Conservation (phyloP, 441 rosid species). For the Syzygium syzygioides region DNA sequence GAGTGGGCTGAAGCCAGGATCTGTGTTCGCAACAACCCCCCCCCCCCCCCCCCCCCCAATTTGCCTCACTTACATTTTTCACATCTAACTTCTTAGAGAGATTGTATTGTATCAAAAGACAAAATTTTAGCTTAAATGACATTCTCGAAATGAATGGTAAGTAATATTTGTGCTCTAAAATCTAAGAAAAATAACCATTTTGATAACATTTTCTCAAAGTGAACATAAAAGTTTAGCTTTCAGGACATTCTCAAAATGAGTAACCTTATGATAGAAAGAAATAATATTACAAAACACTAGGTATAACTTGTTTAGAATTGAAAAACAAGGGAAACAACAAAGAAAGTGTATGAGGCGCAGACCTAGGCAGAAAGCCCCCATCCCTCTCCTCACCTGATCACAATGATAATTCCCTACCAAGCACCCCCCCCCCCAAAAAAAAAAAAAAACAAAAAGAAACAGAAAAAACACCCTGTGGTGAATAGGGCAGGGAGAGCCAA, state of each 20-base stretch:
- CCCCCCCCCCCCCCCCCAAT: not conserved
- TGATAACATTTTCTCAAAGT: not conserved
- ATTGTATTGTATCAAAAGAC: not conserved
- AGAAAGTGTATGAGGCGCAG: not conserved
- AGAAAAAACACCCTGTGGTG: not conserved
- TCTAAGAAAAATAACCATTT: not conserved
- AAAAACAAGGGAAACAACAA: not conserved
- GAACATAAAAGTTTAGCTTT: not conserved
- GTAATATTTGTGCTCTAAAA: not conserved
- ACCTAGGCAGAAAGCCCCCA: not conserved
- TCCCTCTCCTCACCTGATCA: not conserved
- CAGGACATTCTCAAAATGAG: not conserved
- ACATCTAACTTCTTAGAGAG: not conserved
- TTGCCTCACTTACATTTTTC: not conserved
- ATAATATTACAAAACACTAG: not conserved
- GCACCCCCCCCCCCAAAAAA: not conserved
- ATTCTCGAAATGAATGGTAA: not conserved
- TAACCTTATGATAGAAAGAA: not conserved
- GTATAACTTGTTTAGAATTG: not conserved
- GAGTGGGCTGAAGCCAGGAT: not conserved
- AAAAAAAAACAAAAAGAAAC: not conserved
- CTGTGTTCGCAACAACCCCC: not conserved
- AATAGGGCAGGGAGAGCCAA: not conserved
- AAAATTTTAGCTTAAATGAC: not conserved
- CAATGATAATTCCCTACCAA: not conserved